Percentiles rank a stretch among this genome's conserved stretches.
These are phyloP conservation scores for Ampelocalamus luodianensis DNA, from an alignment of 176 grass and related monocot species.

Conservation along the genomic window DNA sequence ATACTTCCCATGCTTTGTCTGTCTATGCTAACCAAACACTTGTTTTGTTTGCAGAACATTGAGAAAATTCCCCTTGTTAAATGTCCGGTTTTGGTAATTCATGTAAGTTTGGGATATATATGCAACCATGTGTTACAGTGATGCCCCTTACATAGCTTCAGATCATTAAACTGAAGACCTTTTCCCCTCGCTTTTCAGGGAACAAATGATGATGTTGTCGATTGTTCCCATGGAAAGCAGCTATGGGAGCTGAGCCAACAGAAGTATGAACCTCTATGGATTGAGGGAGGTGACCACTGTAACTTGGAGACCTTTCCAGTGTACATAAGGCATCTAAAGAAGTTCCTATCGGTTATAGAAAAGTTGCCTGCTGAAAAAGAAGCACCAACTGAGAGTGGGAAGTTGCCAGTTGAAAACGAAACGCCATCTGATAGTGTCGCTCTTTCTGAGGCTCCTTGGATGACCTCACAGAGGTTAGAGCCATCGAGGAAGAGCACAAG, in stretches of 20 bases:
- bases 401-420: slow-evolving; percentile 42
- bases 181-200: slow-evolving; percentile 56
- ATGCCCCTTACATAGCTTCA: background rate
- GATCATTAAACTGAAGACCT: slow-evolving; percentile 9
- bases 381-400: slow-evolving; percentile 41
- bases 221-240: slow-evolving; percentile 82
- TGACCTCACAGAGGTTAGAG: slow-evolving; percentile 58
- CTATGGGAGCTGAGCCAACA: slow-evolving; percentile 81
- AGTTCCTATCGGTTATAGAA: slow-evolving; percentile 69
- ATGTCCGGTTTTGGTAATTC: slow-evolving; percentile 83
- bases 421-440: slow-evolving; percentile 28
- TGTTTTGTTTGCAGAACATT: slow-evolving; percentile 74
- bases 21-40: slow-evolving; percentile 26
- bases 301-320: slow-evolving; percentile 80
- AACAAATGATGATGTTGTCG: slow-evolving; percentile 73
- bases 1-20: background rate
- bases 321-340: slow-evolving; percentile 79
- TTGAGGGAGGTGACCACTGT: slow-evolving; percentile 80
- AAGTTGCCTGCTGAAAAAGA: slow-evolving; percentile 52
- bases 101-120: slow-evolving; percentile 65
- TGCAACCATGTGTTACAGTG: slow-evolving; percentile 4
- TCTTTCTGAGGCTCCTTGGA: slow-evolving; percentile 53
- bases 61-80: slow-evolving; percentile 81
- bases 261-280: slow-evolving; percentile 97
- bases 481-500: slow-evolving; percentile 47